phyloP scores from a whole-genome alignment of 768 basidiomycete species.

The Trametes cingulata region DNA sequence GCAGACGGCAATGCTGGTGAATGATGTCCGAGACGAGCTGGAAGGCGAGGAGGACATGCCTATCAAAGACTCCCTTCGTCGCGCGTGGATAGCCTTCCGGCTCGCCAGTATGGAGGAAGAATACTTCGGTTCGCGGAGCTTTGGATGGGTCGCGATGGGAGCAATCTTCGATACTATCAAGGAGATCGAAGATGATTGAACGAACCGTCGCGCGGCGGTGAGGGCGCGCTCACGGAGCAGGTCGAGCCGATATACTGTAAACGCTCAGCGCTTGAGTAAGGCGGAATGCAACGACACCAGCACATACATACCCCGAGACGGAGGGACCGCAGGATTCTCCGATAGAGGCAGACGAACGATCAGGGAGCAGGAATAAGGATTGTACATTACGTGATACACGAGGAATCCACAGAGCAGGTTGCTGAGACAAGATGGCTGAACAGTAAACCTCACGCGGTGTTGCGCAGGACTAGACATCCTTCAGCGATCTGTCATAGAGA shows the following conservation, averaged over 20 bases:
- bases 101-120: slow-evolving; percentile 39
- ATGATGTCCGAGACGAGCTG: slow-evolving; percentile 50
- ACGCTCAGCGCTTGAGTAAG: not conserved
- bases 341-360: not conserved
- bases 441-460: slow-evolving; percentile 28
- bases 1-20: slow-evolving; percentile 53
- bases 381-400: slow-evolving; percentile 23
- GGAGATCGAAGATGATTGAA: slow-evolving; percentile 44
- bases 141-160: slow-evolving; percentile 61
- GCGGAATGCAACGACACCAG: not conserved
- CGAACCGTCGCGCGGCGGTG: slow-evolving; percentile 4
- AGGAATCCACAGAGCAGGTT: slow-evolving; percentile 8
- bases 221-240: too few species aligned
- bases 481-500: too few species aligned
- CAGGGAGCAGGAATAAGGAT: slow-evolving; percentile 3
- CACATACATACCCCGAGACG: not conserved
- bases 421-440: not conserved
- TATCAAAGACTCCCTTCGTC: slow-evolving; percentile 42
- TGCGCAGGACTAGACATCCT: slow-evolving; percentile 62
- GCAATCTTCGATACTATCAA: slow-evolving; percentile 53
- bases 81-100: slow-evolving; percentile 59
- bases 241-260: too few species aligned
- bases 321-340: too few species aligned
- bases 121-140: slow-evolving; percentile 59
- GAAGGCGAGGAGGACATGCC: slow-evolving; percentile 47